Evolutionary conservation across 306 rosid genomes (phyloP).

Genomic region (Lupinus albus): DNA sequence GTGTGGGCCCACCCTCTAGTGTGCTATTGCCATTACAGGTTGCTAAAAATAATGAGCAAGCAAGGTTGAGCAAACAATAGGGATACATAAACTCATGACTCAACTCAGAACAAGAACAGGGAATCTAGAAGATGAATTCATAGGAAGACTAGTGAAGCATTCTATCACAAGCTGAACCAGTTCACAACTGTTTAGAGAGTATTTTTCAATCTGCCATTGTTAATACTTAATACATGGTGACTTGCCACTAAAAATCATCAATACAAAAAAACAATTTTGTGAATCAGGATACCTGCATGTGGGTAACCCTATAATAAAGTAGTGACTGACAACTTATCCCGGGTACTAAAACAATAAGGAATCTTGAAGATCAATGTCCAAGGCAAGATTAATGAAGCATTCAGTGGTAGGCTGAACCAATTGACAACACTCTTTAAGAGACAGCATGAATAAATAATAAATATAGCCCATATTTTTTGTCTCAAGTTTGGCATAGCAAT

Average conservation of each 20-base stretch:
- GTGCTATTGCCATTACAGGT: neutral
- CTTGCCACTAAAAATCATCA: neutral
- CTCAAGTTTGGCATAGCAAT: slow-evolving; percentile 18
- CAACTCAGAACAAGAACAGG: neutral
- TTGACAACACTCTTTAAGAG: neutral
- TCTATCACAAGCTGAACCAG: neutral
- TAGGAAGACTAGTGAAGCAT: neutral
- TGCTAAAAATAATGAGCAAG: neutral
- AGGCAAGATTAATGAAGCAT: slow-evolving; percentile 3
- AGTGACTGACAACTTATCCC: too few species aligned
- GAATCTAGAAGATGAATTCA: slow-evolving; percentile 7
- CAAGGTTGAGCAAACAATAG: slow-evolving; percentile 14
- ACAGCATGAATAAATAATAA: neutral
- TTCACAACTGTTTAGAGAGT: neutral
- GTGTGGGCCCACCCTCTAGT: neutral
- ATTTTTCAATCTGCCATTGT: neutral
- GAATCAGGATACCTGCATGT: neutral
- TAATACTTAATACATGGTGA: neutral
- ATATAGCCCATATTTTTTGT: neutral
- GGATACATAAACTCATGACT: neutral
- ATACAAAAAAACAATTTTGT: neutral
- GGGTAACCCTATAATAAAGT: neutral
- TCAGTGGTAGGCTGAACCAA: slow-evolving; percentile 5
- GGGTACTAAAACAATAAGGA: slow-evolving; percentile 1
- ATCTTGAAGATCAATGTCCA: neutral